A percentile compares a stretch with the other conserved stretches of the same genome.
These are phyloP conservation scores for carrot (Daucus carota) DNA, from an alignment of 129 eudicot genomes.

Conservation along the genomic window DH1_v3.0 NC_030389.2:43840501-43841000, in stretches of 20 bases:
- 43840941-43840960: background rate
- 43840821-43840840: background rate
- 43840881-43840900: background rate
- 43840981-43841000: background rate
- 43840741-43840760: background rate
- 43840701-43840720: constrained; percentile 90
- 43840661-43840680: constrained; percentile 69
- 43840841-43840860: background rate
- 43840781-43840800: background rate
- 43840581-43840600: background rate
- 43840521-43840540: constrained; percentile 45
- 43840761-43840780: background rate
- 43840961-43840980: background rate
- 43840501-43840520: constrained; percentile 64
- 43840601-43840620: background rate
- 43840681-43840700: constrained; percentile 99
- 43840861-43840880: background rate
- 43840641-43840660: constrained; percentile 8
- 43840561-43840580: background rate
- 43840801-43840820: background rate
- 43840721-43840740: constrained; percentile 75
- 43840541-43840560: background rate
- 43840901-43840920: background rate
- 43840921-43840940: background rate
- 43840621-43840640: constrained; percentile 8